A percentile compares a stretch with the other conserved stretches of the same genome.
Evolutionary conservation across 176 grass and related monocot genomes (phyloP).

Genomic region (Oryza longistaminata): DNA sequence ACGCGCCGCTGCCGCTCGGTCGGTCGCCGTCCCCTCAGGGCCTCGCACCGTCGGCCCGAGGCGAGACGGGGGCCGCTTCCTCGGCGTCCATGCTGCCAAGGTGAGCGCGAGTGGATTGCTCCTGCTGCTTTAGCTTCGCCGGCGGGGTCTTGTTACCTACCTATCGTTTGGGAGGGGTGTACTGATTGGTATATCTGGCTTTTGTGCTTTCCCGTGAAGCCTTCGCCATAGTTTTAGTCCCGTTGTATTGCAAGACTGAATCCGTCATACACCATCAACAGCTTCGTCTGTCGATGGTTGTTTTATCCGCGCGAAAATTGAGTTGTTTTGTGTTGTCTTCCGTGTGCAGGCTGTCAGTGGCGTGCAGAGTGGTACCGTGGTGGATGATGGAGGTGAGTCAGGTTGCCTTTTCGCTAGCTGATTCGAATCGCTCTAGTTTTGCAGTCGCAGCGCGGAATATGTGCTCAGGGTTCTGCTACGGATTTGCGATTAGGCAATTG

Average conservation of each 20-base stretch:
- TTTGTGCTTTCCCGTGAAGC: not conserved
- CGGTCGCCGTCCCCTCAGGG: not conserved
- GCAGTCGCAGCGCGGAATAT: not conserved
- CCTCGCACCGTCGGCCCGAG: not conserved
- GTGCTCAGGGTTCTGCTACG: not conserved
- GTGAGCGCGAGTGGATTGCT: conserved; percentile 1
- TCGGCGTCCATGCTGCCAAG: conserved; percentile 22
- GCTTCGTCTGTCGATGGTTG: not conserved
- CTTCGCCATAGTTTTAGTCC: not conserved
- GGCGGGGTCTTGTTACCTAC: too few relatives aligned
- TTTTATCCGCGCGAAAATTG: not conserved
- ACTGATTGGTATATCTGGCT: not conserved
- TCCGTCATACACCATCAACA: too few relatives aligned
- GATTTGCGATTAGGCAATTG: not conserved
- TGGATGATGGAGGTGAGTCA: conserved; percentile 32
- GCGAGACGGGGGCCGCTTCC: not conserved
- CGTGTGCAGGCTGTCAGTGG: conserved; percentile 19
- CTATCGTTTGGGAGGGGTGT: too few relatives aligned
- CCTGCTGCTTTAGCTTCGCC: not conserved
- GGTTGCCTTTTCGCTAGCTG: not conserved
- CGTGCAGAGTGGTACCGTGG: conserved; percentile 14
- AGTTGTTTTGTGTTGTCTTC: not conserved
- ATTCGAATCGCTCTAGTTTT: not conserved
- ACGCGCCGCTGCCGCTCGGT: not conserved
- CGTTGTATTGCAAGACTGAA: not conserved